phyloP scores from a whole-genome alignment of 2,329 filamentous ascomycete species.

The Cladophialophora yegresii region DNA sequence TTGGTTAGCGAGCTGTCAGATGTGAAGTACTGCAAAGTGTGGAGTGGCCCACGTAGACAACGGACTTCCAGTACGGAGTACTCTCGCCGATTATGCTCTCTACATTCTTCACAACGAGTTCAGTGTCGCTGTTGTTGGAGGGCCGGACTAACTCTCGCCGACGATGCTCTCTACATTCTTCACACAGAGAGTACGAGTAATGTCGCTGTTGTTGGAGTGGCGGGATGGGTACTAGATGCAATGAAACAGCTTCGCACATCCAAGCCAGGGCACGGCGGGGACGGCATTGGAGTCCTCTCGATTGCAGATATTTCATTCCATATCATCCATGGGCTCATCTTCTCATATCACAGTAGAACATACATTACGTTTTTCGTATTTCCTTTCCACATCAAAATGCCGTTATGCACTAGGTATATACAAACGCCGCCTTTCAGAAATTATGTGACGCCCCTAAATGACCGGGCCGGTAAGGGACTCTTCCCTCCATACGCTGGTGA shows the following conservation, averaged over 20 bases:
- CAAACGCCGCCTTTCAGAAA: conserved; percentile 17
- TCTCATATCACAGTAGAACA: neutral
- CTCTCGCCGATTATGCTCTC: neutral
- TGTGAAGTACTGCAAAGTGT: neutral
- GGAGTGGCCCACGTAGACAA: neutral
- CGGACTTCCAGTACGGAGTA: too few relatives aligned
- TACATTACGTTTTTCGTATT: conserved; percentile 1
- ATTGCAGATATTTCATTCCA: neutral
- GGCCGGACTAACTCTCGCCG: neutral
- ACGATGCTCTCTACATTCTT: neutral
- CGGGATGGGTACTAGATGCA: neutral
- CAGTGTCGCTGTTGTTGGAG: neutral
- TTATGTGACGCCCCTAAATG: conserved; percentile 29
- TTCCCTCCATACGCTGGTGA: conserved; percentile 24
- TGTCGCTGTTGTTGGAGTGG: neutral
- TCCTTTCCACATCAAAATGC: conserved; percentile 6
- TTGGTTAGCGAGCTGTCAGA: neutral
- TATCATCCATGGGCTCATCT: conserved; percentile 2
- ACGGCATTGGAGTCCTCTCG: neutral
- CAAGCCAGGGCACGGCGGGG: too few relatives aligned
- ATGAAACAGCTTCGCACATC: neutral
- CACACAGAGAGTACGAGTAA: neutral
- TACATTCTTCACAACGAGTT: neutral
- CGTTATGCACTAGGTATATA: neutral
- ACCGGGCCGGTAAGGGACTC: conserved; percentile 28